Conservation (phyloP, 257 asterid genomes). For the Sherardia arvensis region DNA sequence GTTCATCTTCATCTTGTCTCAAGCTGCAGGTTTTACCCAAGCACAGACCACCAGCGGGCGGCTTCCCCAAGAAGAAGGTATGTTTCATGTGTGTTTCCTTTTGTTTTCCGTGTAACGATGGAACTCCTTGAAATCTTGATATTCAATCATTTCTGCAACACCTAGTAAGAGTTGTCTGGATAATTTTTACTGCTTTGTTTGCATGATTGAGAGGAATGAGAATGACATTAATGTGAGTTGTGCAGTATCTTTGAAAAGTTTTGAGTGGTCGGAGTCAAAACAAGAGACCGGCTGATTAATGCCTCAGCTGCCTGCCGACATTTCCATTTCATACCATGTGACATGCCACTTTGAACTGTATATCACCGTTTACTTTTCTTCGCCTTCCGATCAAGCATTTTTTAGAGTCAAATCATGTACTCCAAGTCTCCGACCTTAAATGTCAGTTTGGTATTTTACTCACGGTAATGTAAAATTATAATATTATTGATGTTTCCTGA, state of each 20-base stretch:
- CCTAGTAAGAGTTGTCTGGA: not conserved
- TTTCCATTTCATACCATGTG: no score
- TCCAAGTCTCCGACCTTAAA: no score
- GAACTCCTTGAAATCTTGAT: not conserved
- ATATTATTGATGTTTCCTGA: no score
- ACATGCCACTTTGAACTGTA: not conserved
- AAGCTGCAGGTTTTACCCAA: not conserved
- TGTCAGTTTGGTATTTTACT: no score
- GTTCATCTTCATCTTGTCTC: not conserved
- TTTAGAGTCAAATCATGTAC: no score
- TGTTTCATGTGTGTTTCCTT: not conserved
- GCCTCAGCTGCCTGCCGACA: not conserved
- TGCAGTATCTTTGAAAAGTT: no score
- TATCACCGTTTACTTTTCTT: not conserved
- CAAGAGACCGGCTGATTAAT: not conserved
- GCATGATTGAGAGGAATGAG: not conserved
- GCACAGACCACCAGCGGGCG: not conserved
- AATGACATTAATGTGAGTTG: not conserved
- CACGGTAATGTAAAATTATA: no score
- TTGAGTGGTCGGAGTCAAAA: not conserved
- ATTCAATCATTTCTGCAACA: not conserved
- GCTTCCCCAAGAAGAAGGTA: not conserved
- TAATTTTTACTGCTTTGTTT: not conserved
- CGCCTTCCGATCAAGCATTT: not conserved
- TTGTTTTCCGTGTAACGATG: not conserved